phyloP scores from a whole-genome alignment of 306 rosid species.

The Quercus variabilis region DNA sequence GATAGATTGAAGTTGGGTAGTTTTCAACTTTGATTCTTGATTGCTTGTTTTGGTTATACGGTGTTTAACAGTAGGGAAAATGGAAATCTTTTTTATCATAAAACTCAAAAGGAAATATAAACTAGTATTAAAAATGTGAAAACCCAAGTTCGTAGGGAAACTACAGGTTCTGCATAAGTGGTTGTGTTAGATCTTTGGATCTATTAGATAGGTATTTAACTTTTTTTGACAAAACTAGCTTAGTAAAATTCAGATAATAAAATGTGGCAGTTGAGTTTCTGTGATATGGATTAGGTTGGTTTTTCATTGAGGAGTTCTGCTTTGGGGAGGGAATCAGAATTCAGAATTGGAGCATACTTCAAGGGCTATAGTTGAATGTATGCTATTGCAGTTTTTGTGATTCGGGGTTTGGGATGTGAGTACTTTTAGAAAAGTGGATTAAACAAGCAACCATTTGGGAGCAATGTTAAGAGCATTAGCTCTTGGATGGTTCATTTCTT shows the following conservation, averaged over 20 bases:
- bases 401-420: constrained; percentile 14
- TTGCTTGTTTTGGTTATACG: neutral
- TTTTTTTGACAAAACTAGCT: neutral
- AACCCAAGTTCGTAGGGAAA: neutral
- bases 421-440: constrained; percentile 56
- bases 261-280: neutral
- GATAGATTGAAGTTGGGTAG: neutral
- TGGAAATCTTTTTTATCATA: neutral
- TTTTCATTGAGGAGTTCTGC: neutral
- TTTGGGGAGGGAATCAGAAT: neutral
- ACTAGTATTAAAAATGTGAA: neutral
- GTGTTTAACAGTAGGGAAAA: neutral
- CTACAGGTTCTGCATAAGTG: neutral
- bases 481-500: constrained; percentile 52
- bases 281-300: neutral
- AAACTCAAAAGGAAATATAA: neutral
- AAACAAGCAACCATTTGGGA: constrained; percentile 44
- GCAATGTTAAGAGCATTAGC: constrained; percentile 91
- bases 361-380: neutral
- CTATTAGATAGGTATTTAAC: neutral
- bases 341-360: neutral
- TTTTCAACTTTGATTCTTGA: neutral
- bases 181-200: neutral
- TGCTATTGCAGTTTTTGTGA: neutral
- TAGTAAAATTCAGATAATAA: neutral